Percentiles rank a stretch among this genome's conserved stretches.
phyloP scores from a whole-genome alignment of 2,329 filamentous ascomycete species.

The Fusarium haematococcum region DNA sequence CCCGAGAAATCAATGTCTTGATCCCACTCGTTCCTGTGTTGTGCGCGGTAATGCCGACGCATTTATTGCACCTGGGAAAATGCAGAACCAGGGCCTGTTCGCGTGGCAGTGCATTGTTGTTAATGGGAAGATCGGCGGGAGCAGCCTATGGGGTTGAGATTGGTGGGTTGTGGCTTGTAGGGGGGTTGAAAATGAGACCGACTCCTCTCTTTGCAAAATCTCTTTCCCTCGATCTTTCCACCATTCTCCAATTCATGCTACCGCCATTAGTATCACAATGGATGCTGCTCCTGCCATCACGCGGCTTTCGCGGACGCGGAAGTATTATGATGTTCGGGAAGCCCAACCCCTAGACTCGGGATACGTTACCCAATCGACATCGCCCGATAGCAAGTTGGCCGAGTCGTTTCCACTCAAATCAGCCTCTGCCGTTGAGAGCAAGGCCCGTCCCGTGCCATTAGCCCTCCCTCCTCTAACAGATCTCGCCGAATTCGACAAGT shows the following conservation, averaged over 20 bases:
- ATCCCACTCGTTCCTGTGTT: too few relatives aligned
- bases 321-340: accelerated
- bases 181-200: not conserved
- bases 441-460: not conserved
- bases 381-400: not conserved
- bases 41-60: too few relatives aligned
- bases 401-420: not conserved
- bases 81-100: not conserved
- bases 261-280: not conserved
- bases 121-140: too few relatives aligned
- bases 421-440: not conserved
- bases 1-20: not conserved
- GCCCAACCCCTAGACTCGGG: not conserved
- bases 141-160: too few relatives aligned
- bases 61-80: not conserved
- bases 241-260: not conserved
- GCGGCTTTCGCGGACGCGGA: not conserved
- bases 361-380: not conserved
- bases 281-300: not conserved
- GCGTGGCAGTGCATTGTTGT: not conserved
- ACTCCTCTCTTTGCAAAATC: not conserved
- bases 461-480: not conserved
- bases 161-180: not conserved
- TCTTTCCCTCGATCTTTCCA: not conserved
- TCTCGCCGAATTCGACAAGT: not conserved